Percentiles rank a stretch among this genome's conserved stretches.
phyloP scores from a whole-genome alignment of 2,329 filamentous ascomycete species.

The Periglandula ipomoeae region DNA sequence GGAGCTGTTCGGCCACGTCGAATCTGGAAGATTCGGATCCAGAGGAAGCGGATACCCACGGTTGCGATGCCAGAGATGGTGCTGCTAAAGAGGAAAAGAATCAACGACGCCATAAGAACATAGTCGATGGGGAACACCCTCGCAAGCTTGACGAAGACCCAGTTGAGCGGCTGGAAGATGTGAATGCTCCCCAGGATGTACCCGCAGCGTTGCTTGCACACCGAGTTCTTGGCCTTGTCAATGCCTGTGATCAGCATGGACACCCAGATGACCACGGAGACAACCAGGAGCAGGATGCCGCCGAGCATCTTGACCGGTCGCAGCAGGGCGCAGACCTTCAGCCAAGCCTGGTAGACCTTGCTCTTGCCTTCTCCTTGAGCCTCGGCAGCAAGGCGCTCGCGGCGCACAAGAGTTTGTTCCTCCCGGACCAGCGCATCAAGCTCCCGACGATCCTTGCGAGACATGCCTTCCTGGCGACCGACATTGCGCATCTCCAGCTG shows the following conservation, averaged over 20 bases:
- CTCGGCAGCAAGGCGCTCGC: constrained; percentile 79
- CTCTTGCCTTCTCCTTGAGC: constrained; percentile 68
- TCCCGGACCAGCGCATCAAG: constrained; percentile 80
- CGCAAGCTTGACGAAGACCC: constrained; percentile 65
- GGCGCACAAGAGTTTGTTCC: constrained; percentile 83
- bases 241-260: constrained; percentile 94
- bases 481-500: constrained; percentile 81
- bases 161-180: constrained; percentile 93
- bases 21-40: constrained; percentile 88
- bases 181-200: constrained; percentile 83
- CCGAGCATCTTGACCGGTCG: constrained; percentile 82
- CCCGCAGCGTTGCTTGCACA: constrained; percentile 84
- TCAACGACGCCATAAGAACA: constrained; percentile 72
- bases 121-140: constrained; percentile 89
- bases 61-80: constrained; percentile 79
- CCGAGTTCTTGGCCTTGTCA: constrained; percentile 92
- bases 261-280: constrained; percentile 70
- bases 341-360: constrained; percentile 65
- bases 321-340: constrained; percentile 72
- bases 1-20: constrained; percentile 81
- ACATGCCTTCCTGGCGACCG: constrained; percentile 64
- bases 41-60: constrained; percentile 91
- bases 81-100: constrained; percentile 80
- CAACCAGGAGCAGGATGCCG: constrained; percentile 65
- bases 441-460: constrained; percentile 80